Percentiles rank a stretch among this genome's conserved stretches.
These are phyloP conservation scores for Striga asiatica DNA, from an alignment of 257 asterid genomes.

Conservation along the genomic window DNA sequence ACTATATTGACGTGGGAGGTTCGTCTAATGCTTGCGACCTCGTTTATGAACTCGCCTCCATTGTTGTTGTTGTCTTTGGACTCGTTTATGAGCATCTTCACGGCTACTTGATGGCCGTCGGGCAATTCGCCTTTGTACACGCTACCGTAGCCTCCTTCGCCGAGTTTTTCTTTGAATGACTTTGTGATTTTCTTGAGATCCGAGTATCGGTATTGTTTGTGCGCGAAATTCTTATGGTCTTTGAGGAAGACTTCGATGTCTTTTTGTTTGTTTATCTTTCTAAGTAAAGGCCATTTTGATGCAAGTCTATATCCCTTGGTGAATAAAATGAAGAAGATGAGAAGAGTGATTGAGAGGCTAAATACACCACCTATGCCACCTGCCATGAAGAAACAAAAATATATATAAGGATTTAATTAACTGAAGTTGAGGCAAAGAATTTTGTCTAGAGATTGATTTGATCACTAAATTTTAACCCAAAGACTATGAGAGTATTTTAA, in stretches of 20 bases:
- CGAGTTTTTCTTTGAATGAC: slow-evolving; percentile 18
- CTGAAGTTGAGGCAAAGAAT: no score
- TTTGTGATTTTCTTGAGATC: slow-evolving; percentile 24
- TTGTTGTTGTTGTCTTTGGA: not conserved
- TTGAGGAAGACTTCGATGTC: slow-evolving; percentile 11
- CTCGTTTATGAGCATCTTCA: slow-evolving; percentile 25
- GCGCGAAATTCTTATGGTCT: slow-evolving; percentile 1
- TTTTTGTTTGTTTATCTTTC: no score
- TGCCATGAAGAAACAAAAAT: no score
- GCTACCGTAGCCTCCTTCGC: slow-evolving; percentile 32
- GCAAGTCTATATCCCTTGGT: no score
- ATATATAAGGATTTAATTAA: no score
- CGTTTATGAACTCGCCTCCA: slow-evolving; percentile 36
- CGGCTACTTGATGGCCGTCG: slow-evolving; percentile 22
- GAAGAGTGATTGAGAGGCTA: no score
- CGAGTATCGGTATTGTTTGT: slow-evolving; percentile 17
- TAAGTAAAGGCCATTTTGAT: no score
- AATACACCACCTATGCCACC: no score
- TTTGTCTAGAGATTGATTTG: no score
- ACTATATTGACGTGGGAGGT: slow-evolving; percentile 37
- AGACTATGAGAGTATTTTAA: no score
- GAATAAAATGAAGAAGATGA: no score
- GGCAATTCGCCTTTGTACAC: slow-evolving; percentile 27
- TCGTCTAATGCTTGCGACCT: slow-evolving; percentile 29
- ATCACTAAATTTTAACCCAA: no score